phyloP scores from a whole-genome alignment of 345 rosid genomes.

The Moricandia arvensis region DNA sequence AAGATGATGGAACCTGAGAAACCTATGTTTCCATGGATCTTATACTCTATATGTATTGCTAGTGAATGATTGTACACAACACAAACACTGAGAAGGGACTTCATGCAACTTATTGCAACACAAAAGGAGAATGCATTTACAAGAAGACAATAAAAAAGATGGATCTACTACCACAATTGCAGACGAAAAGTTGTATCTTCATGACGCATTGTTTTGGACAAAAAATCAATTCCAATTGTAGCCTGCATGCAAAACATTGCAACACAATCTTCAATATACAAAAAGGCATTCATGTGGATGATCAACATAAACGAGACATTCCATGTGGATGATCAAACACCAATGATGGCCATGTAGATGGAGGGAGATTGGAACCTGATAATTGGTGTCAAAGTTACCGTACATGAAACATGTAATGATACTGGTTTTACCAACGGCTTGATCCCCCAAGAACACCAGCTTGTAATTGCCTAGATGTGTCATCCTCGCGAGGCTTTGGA shows the following conservation, averaged over 20 bases:
- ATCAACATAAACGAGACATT: background rate
- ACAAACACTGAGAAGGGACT: background rate
- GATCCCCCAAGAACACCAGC: conserved; percentile 76
- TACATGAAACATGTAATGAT: conserved; percentile 88
- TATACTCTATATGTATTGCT: background rate
- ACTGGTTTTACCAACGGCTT: conserved; percentile 77
- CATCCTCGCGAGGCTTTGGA: conserved; percentile 38
- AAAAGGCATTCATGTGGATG: background rate
- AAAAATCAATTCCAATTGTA: conserved; percentile 80
- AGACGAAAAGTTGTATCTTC: conserved; percentile 81
- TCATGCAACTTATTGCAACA: background rate
- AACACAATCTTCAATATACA: background rate
- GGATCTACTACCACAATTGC: conserved; percentile 64
- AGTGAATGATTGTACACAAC: background rate
- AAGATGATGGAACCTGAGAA: background rate
- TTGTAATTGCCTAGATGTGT: conserved; percentile 64
- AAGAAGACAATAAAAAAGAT: background rate
- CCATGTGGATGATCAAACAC: background rate
- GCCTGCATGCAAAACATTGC: conserved; percentile 44
- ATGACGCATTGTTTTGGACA: conserved; percentile 81
- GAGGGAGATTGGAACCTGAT: conserved; percentile 45
- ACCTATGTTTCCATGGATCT: background rate
- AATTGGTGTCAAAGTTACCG: conserved; percentile 76
- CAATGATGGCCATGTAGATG: background rate
- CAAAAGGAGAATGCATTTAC: background rate